A percentile compares a stretch with the other conserved stretches of the same genome.
Conservation (phyloP, 2,329 filamentous ascomycete genomes). For the Sclerotiophoma versabilis region DNA sequence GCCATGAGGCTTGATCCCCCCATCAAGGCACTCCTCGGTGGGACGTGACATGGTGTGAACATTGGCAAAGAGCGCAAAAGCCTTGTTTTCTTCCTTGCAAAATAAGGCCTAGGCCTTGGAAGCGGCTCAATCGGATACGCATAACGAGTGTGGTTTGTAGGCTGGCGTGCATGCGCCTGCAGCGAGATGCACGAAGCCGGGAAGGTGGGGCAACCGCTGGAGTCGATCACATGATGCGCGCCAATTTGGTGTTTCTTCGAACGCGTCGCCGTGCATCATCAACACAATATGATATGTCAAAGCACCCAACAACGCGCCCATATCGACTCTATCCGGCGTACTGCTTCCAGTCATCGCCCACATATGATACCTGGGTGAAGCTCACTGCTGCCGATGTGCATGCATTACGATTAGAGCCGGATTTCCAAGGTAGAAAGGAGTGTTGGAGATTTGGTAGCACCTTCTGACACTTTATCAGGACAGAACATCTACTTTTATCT, state of each 20-base stretch:
- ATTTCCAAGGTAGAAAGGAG: slow-evolving; percentile 58
- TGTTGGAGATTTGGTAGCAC: not conserved
- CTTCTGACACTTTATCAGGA: slow-evolving; percentile 46
- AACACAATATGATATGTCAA: slow-evolving; percentile 43
- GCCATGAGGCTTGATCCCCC: not conserved
- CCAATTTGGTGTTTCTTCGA: slow-evolving; percentile 16
- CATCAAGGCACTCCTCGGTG: not conserved
- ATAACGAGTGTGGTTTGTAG: slow-evolving; percentile 10
- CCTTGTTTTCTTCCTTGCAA: slow-evolving; percentile 37
- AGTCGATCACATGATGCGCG: slow-evolving; percentile 6
- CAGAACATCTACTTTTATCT: slow-evolving; percentile 64
- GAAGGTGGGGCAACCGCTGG: slow-evolving; percentile 5
- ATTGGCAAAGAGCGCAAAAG: slow-evolving; percentile 5
- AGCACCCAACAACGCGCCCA: slow-evolving; percentile 29
- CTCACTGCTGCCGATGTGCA: slow-evolving; percentile 64
- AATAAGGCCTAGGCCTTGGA: slow-evolving; percentile 21
- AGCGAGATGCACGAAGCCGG: slow-evolving; percentile 8
- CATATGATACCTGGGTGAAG: slow-evolving; percentile 69
- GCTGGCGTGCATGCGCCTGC: slow-evolving; percentile 9
- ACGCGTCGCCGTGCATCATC: slow-evolving; percentile 29
- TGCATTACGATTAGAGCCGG: slow-evolving; percentile 54
- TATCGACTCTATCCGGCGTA: slow-evolving; percentile 62
- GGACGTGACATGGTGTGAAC: not conserved
- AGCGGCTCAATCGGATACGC: slow-evolving; percentile 38
- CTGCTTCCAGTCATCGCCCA: slow-evolving; percentile 67